A percentile compares a stretch with the other conserved stretches of the same genome.
Conservation (phyloP, 208 protist species). For the Crithidia bombi region DNA sequence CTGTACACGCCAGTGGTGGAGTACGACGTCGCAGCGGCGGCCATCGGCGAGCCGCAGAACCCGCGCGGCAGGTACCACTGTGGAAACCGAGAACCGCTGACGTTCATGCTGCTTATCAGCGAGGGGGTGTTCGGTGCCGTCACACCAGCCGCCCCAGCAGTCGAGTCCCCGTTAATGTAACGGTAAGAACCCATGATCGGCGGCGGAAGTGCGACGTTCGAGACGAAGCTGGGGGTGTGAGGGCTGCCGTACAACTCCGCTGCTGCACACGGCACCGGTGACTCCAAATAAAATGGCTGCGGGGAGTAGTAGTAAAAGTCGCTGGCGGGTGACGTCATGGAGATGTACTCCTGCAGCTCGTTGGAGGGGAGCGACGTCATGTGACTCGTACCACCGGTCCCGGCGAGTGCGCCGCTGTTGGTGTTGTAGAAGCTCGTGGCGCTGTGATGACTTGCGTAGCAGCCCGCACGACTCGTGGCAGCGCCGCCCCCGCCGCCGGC, state of each 20-base stretch:
- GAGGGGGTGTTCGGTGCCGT: slow-evolving; percentile 3
- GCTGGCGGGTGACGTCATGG: slow-evolving; percentile 10
- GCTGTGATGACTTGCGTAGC: slow-evolving; percentile 21
- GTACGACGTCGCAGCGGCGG: neutral
- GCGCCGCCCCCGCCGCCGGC: neutral
- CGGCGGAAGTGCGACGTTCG: neutral
- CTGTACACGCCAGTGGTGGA: neutral
- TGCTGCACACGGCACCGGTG: slow-evolving; percentile 16
- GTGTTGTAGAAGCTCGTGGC: slow-evolving; percentile 7
- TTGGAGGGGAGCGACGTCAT: slow-evolving; percentile 9
- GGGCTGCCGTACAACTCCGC: slow-evolving; percentile 25
- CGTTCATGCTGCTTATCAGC: slow-evolving; percentile 26
- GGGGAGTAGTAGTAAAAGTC: slow-evolving; percentile 28
- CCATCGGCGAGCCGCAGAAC: slow-evolving; percentile 9
- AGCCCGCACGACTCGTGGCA: neutral
- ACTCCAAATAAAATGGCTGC: slow-evolving; percentile 25
- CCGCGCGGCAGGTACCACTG: slow-evolving; percentile 39
- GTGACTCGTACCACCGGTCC: neutral
- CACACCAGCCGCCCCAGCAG: neutral
- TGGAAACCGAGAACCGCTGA: slow-evolving; percentile 30
- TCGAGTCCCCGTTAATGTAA: neutral
- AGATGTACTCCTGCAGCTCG: slow-evolving; percentile 28
- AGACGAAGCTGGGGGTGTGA: neutral
- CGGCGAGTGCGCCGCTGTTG: neutral
- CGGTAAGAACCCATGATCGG: neutral